A percentile compares a stretch with the other conserved stretches of the same genome.
Conservation (phyloP, 1,284 basidiomycete species). For the Ceratorhiza oryzae-sativae region DNA sequence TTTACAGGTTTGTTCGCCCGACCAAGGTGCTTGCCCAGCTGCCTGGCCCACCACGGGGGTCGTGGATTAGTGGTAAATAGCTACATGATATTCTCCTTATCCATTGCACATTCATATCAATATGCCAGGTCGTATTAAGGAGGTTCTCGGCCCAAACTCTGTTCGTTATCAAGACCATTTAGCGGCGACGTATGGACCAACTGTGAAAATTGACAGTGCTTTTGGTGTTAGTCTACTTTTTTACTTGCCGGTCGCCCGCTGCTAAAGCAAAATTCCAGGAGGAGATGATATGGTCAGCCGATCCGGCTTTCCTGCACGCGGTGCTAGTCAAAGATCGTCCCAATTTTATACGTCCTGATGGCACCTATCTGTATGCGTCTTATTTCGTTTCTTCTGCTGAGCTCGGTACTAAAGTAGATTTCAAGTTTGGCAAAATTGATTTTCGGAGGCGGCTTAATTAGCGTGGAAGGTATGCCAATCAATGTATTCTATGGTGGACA, state of each 20-base stretch:
- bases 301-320: slow-evolving; percentile 57
- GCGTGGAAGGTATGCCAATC: slow-evolving; percentile 13
- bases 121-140: slow-evolving; percentile 8
- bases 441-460: slow-evolving; percentile 53
- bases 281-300: slow-evolving; percentile 59
- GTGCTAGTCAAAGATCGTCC: slow-evolving; percentile 60
- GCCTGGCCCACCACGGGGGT: not conserved
- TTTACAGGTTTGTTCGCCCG: not conserved
- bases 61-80: slow-evolving; percentile 9
- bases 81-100: not conserved
- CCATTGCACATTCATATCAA: not conserved
- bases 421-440: slow-evolving; percentile 38
- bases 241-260: too few species aligned
- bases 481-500: too few species aligned
- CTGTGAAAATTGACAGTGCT: slow-evolving; percentile 59
- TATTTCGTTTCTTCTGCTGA: not conserved
- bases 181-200: slow-evolving; percentile 57
- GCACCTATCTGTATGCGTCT: slow-evolving; percentile 56
- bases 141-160: not conserved
- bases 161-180: slow-evolving; percentile 53
- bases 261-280: slow-evolving; percentile 46
- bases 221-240: slow-evolving; percentile 56
- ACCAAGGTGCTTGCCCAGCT: not conserved
- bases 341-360: slow-evolving; percentile 59
- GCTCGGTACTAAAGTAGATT: slow-evolving; percentile 47